Conservation (phyloP, 495 filamentous ascomycete species). For the Neurospora tetraspora region DNA sequence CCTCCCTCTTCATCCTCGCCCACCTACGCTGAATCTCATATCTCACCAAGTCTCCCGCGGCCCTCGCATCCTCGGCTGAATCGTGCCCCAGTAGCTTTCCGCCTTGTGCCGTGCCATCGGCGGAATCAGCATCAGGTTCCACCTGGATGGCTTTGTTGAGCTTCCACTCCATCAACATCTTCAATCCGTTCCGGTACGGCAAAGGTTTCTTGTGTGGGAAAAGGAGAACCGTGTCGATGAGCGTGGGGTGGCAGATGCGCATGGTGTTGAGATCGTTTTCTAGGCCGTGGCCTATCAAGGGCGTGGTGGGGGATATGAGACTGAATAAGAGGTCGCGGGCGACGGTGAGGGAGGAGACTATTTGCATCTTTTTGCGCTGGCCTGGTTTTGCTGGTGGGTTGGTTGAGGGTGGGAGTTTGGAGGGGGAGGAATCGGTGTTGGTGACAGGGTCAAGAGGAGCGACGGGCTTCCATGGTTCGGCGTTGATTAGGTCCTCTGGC, state of each 20-base stretch:
- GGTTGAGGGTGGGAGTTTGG: no score
- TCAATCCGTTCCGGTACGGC: slow-evolving; percentile 66
- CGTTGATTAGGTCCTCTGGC: slow-evolving; percentile 60
- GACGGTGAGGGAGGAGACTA: slow-evolving; percentile 57
- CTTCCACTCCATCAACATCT: slow-evolving; percentile 50
- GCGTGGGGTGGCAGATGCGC: slow-evolving; percentile 70
- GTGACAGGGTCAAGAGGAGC: background rate
- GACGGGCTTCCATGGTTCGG: slow-evolving; percentile 42
- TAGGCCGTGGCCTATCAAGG: slow-evolving; percentile 83
- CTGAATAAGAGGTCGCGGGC: slow-evolving; percentile 67
- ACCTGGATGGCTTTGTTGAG: slow-evolving; percentile 71
- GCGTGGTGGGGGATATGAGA: slow-evolving; percentile 60
- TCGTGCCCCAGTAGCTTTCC: slow-evolving; percentile 56
- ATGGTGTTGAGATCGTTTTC: slow-evolving; percentile 87
- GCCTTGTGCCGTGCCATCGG: no score
- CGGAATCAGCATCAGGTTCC: slow-evolving; percentile 39
- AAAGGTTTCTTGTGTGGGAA: slow-evolving; percentile 69
- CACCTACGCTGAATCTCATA: slow-evolving; percentile 55
- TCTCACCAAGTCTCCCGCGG: slow-evolving; percentile 76
- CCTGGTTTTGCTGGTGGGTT: background rate
- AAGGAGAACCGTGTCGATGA: slow-evolving; percentile 80
- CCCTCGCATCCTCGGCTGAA: slow-evolving; percentile 76
- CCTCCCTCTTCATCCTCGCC: slow-evolving; percentile 48
- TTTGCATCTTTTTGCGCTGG: slow-evolving; percentile 38
- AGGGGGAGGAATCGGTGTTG: no score